Percentiles rank a stretch among this genome's conserved stretches.
Conservation (phyloP, 2,329 filamentous ascomycete genomes). For the Pseudogymnoascus sp. region DNA sequence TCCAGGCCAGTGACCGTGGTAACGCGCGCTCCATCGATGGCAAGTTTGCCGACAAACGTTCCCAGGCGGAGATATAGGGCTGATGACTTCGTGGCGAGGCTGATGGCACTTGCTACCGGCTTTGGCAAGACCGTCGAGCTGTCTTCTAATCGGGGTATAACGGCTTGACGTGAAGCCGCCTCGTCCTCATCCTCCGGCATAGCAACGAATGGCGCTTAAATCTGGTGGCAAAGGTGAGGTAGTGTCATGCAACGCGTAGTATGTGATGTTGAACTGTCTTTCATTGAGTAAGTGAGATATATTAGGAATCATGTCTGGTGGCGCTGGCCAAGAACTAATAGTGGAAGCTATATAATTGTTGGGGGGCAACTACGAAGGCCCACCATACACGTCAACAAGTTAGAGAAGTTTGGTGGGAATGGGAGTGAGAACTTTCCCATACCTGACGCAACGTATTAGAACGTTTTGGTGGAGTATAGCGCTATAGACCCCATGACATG, state of each 20-base stretch:
- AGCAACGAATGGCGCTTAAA: slow-evolving; percentile 3
- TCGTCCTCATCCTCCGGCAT: slow-evolving; percentile 24
- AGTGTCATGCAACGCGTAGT: neutral
- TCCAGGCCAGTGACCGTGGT: slow-evolving; percentile 33
- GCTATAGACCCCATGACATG: slow-evolving; percentile 3
- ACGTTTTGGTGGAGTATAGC: neutral
- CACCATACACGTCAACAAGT: slow-evolving; percentile 5
- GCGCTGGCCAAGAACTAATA: slow-evolving; percentile 7
- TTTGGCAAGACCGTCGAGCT: slow-evolving; percentile 47
- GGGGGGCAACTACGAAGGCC: slow-evolving; percentile 4
- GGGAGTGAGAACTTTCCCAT: slow-evolving; percentile 8
- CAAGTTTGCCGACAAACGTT: slow-evolving; percentile 31
- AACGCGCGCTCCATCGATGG: slow-evolving; percentile 31
- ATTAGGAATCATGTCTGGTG: neutral
- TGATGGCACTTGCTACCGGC: slow-evolving; percentile 51
- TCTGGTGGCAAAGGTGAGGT: neutral
- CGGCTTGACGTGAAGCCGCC: slow-evolving; percentile 11
- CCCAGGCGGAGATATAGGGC: slow-evolving; percentile 39
- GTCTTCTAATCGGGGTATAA: neutral
- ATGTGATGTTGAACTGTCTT: neutral
- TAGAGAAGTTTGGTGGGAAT: neutral
- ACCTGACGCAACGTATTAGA: slow-evolving; percentile 6
- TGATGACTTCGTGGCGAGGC: slow-evolving; percentile 52
- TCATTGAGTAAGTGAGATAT: neutral
- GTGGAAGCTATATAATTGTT: slow-evolving; percentile 5